Evolutionary conservation across 2,329 filamentous ascomycete species (phyloP).

Genomic region (Fusarium setosum): DNA sequence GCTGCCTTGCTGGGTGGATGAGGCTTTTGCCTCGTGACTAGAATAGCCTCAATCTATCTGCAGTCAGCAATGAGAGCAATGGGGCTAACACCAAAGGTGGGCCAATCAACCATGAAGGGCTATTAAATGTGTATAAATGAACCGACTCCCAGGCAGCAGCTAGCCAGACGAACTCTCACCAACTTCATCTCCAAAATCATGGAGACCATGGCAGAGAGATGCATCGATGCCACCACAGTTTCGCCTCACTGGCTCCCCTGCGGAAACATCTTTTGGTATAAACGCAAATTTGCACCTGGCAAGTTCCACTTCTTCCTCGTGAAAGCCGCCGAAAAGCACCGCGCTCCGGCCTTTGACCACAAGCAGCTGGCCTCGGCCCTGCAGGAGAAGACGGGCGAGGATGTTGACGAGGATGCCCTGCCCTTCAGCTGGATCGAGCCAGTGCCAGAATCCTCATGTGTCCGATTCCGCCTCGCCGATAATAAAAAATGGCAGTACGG

Average conservation of each 20-base stretch:
- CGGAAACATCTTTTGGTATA: slow-evolving; percentile 43
- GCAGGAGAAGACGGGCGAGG: slow-evolving; percentile 6
- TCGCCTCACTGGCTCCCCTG: slow-evolving; percentile 38
- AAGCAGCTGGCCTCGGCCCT: slow-evolving; percentile 31
- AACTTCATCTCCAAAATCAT: background rate
- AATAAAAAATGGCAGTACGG: slow-evolving; percentile 35
- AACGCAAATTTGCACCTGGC: slow-evolving; percentile 3
- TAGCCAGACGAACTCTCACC: too few species aligned
- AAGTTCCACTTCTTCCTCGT: slow-evolving; percentile 39
- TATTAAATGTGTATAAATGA: too few species aligned
- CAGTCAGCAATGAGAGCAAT: too few species aligned
- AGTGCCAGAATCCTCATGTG: slow-evolving; percentile 6
- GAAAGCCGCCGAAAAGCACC: slow-evolving; percentile 20
- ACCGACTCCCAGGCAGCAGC: too few species aligned
- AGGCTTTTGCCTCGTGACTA: too few species aligned
- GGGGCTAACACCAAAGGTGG: too few species aligned
- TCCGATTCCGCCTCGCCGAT: slow-evolving; percentile 33
- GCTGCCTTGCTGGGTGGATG: too few species aligned
- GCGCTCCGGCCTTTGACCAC: slow-evolving; percentile 39
- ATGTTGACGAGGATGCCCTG: slow-evolving; percentile 17
- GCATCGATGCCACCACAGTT: slow-evolving; percentile 21
- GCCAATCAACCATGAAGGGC: too few species aligned
- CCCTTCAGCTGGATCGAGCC: slow-evolving; percentile 41
- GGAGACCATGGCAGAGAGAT: slow-evolving; percentile 5
- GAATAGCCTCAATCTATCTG: too few species aligned